Percentiles rank a stretch among this genome's conserved stretches.
phyloP scores from a whole-genome alignment of 495 filamentous ascomycete species.

The Penicillium lividum region DNA sequence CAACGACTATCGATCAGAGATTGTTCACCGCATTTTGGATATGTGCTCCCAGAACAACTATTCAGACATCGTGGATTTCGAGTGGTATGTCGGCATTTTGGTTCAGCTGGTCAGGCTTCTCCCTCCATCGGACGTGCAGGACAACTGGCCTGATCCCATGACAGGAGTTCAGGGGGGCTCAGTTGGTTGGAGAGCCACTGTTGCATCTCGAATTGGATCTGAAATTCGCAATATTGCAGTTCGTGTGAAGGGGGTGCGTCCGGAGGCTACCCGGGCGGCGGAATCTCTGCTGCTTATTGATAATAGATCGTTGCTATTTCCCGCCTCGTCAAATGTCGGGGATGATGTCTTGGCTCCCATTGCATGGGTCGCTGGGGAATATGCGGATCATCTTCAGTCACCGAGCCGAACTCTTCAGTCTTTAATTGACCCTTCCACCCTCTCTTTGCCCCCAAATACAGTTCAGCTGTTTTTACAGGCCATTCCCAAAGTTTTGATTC shows the following conservation, averaged over 20 bases:
- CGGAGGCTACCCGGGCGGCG: conserved; percentile 78
- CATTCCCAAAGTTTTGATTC: conserved; percentile 76
- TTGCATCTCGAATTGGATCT: conserved; percentile 72
- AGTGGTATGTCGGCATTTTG: conserved; percentile 91
- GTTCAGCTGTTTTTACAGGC: conserved; percentile 84
- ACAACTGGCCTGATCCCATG: conserved; percentile 12
- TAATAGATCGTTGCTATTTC: conserved; percentile 47
- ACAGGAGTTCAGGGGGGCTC: conserved; percentile 18
- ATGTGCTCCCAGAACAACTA: conserved; percentile 95
- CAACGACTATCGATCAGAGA: conserved; percentile 76
- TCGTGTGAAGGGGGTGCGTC: conserved; percentile 79
- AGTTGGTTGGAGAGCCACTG: conserved; percentile 23
- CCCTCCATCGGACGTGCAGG: conserved; percentile 34
- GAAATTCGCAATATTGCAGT: conserved; percentile 89
- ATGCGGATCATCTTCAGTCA: conserved; percentile 63
- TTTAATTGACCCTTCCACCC: conserved; percentile 66
- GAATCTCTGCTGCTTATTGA: conserved; percentile 66
- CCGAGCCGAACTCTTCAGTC: conserved; percentile 67
- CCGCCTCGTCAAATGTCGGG: conserved; percentile 44
- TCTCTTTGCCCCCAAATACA: conserved; percentile 59
- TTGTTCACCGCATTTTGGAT: conserved; percentile 76
- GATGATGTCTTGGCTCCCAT: conserved; percentile 68
- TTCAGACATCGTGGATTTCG: conserved; percentile 81
- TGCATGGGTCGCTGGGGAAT: conserved; percentile 89
- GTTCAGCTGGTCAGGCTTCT: conserved; percentile 76